Evolutionary conservation across 352 stramenopile species (phyloP).

Genomic region (Aphanomyces euteiches): DNA sequence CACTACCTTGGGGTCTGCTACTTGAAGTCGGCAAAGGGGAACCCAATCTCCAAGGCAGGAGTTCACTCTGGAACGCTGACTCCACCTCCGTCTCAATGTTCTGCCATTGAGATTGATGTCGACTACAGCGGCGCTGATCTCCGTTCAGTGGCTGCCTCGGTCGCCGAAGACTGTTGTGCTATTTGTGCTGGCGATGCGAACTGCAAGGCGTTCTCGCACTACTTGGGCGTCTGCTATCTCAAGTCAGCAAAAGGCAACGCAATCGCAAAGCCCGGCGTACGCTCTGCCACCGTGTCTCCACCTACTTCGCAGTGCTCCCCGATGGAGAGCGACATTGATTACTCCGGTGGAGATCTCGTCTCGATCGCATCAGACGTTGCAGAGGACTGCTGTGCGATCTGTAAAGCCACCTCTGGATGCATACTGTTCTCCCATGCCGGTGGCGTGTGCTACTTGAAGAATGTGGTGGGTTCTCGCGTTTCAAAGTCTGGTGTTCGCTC

Average conservation of each 20-base stretch:
- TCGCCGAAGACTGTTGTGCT: constrained; percentile 33
- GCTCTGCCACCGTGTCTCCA: not conserved
- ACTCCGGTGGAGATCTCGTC: constrained; percentile 8
- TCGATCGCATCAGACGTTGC: not conserved
- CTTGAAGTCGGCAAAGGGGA: not conserved
- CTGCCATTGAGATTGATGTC: constrained; percentile 14
- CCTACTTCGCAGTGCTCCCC: not conserved
- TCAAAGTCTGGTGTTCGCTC: constrained; percentile 2
- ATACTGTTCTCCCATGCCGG: constrained; percentile 34
- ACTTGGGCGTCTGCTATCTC: not conserved
- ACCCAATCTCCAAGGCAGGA: not conserved
- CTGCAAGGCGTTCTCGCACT: constrained; percentile 29
- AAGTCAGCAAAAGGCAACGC: not conserved
- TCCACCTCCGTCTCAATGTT: not conserved
- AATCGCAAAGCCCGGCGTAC: not conserved
- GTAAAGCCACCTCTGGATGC: constrained; percentile 12
- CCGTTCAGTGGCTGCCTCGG: constrained; percentile 23
- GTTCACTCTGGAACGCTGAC: not conserved
- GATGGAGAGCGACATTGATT: constrained; percentile 31
- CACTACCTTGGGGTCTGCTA: not conserved
- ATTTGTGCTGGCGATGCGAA: constrained; percentile 36
- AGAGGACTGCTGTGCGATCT: constrained; percentile 28
- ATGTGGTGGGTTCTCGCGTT: constrained; percentile 20
- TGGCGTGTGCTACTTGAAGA: constrained; percentile 47
- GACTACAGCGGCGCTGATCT: constrained; percentile 43